phyloP scores from a whole-genome alignment of 345 rosid species.

The Salix purpurea region DNA sequence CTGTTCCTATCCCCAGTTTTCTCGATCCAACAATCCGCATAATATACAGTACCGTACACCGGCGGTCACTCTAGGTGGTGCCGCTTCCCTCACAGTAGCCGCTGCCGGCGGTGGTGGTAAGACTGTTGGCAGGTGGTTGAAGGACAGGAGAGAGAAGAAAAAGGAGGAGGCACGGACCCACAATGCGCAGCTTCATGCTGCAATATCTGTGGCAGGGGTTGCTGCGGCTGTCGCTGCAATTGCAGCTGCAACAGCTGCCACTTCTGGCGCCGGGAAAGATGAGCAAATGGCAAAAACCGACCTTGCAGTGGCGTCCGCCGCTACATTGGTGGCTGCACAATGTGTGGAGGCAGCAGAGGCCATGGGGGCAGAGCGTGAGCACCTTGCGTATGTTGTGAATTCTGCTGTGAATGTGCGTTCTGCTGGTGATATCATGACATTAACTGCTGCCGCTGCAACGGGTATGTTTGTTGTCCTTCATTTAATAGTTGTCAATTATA shows the following conservation, averaged over 20 bases:
- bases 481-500: neutral
- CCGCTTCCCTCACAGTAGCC: slow-evolving; percentile 24
- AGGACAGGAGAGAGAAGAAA: slow-evolving; percentile 79
- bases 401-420: slow-evolving; percentile 84
- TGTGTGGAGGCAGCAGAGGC: slow-evolving; percentile 89
- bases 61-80: slow-evolving; percentile 5
- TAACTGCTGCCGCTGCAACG: slow-evolving; percentile 91
- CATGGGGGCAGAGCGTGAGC: slow-evolving; percentile 86
- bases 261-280: slow-evolving; percentile 59
- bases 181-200: slow-evolving; percentile 81
- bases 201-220: slow-evolving; percentile 73
- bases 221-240: slow-evolving; percentile 87
- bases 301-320: slow-evolving; percentile 87
- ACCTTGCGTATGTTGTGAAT: slow-evolving; percentile 64
- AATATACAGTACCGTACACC: slow-evolving; percentile 41
- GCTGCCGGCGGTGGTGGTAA: slow-evolving; percentile 45
- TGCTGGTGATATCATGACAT: slow-evolving; percentile 76
- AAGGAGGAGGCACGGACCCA: slow-evolving; percentile 77
- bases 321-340: slow-evolving; percentile 80
- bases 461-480: slow-evolving; percentile 29
- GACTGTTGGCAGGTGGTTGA: slow-evolving; percentile 85
- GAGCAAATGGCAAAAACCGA: slow-evolving; percentile 74
- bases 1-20: slow-evolving; percentile 43
- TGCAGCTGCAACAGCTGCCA: slow-evolving; percentile 71
- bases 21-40: slow-evolving; percentile 40